A percentile compares a stretch with the other conserved stretches of the same genome.
Evolutionary conservation across 2,329 filamentous ascomycete species (phyloP).

Genomic region (Sporothrix inflata): DNA sequence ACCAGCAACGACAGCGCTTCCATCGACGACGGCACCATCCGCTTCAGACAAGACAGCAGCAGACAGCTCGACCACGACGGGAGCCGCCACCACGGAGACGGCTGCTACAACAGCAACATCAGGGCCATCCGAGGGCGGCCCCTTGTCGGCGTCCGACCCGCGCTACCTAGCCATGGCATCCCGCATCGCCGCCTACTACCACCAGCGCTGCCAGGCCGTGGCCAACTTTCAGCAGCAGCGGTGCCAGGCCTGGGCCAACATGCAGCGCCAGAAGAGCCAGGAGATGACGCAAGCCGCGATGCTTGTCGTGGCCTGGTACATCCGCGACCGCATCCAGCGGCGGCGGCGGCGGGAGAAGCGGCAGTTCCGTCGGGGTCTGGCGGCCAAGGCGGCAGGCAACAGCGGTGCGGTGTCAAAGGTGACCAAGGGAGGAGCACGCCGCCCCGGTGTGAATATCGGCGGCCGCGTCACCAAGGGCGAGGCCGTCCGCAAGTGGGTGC

Average conservation of each 20-base stretch:
- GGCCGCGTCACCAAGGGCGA: constrained; percentile 45
- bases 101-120: constrained; percentile 19
- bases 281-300: constrained; percentile 55
- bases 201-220: constrained; percentile 53
- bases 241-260: constrained; percentile 52
- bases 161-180: constrained; percentile 52
- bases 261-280: constrained; percentile 52
- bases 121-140: neutral
- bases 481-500: constrained; percentile 49
- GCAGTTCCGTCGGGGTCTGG: constrained; percentile 47
- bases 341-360: constrained; percentile 48
- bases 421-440: neutral
- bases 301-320: constrained; percentile 55
- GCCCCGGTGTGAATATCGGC: neutral
- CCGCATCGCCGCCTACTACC: constrained; percentile 53
- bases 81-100: neutral
- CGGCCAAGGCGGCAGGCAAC: neutral
- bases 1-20: constrained; percentile 24
- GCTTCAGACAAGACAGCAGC: constrained; percentile 20
- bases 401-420: neutral
- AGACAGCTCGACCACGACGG: neutral
- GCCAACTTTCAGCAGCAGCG: constrained; percentile 53
- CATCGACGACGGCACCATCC: constrained; percentile 3
- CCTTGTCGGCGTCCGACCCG: constrained; percentile 41
- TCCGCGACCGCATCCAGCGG: constrained; percentile 51